Evolutionary conservation across 1,284 basidiomycete species (phyloP), one percentile per base, ranked within the genome.

Genomic region (Leucoagaricus sp.): DNA sequence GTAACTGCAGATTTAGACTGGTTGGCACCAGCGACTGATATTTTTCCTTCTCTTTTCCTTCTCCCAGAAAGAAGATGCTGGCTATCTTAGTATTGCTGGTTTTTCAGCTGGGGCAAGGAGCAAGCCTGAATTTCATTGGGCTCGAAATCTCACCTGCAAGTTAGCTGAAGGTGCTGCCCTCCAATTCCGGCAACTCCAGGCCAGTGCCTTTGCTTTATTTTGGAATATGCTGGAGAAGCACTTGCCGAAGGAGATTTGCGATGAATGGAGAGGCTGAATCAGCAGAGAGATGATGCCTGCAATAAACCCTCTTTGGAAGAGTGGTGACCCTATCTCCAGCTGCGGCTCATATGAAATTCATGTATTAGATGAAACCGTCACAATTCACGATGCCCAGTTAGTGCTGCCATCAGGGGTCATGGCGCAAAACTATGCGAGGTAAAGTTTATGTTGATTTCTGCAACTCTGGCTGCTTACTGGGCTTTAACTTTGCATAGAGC

Each of bases 11-110:
- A n/a, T n/a, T n/a, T n/a, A n/a, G n/a, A n/a, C n/a, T n/a, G n/a
- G n/a, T n/a, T n/a, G n/a, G n/a, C n/a, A n/a, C n/a, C n/a, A n/a
- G n/a, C n/a, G n/a, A n/a, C n/a, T n/a, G n/a, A n/a, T 21, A 5
- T 21, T 34, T 7, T 34, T 34, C 4, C 15, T 21, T 19, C 17
- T 49, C 19, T 2, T 15, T 34, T 34, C 6, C 15, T 25, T 12
- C 15, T 41, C 23, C 31, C 36, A 62, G 60, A 49, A 53, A 19
- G 60, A 61, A 23, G 60, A 62, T 49, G 42, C 55, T 34, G 60
- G 60, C 9, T 40, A 15, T 17, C 33, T 61, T 1, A 31, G 31
- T 8, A 2, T 47, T 19, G 19, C 29, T 29, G 60, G 60, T 31
- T 61, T 49, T 31, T 57, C 60, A 17, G 58, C 60, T 13, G 58